Base-by-base conservation (phyloP, 345 rosid genomes). In the Euphorbia pulcherrima region DNA sequence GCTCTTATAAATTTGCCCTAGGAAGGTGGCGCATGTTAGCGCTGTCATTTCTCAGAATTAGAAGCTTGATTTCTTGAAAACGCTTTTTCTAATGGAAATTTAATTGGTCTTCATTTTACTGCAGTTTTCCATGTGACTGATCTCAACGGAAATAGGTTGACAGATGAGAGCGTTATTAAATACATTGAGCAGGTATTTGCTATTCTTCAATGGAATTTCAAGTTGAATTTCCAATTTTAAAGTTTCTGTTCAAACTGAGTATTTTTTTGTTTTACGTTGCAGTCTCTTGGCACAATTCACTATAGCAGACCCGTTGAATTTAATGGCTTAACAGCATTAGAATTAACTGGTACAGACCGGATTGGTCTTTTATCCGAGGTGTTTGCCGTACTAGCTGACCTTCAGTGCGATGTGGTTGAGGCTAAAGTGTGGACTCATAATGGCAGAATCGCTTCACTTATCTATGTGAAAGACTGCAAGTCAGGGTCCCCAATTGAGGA, bases 111-210 rank as follows among this genome's bases (percentile, higher is more conserved):
- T 65, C 62, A 7, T n/a, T 35, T 44, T 26, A 57, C 60, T 84
- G 83, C 89, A 94, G 99, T 91, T 77, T 94, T 91, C 65, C 93
- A 94, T 74, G 99, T 94, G 79, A 89, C 97, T 65, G 96, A 94
- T 82, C 44, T 85, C 18, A 80, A 85, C 60, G 99, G 99, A 65
- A 85, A 91, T 76, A 94, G 91, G 68, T 70, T 94, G 60, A 88
- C 92, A 13, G 96, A 89, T 62, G 85, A 82, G 71, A 88, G 90
- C 58, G 93, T 89, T 58, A 83, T 94, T 41, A 84, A 67, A 70
- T 91, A 84, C 84, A 91, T 94, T 24, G 92, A 91, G 71, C 92
- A 90, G 97, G 98, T 92, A 72, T 62, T 69, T 77, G 21, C 29
- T 24, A 10, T 56, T 8, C 46, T 57, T 58, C 14, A 58, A 44